Evolutionary conservation across 2,329 filamentous ascomycete genomes (phyloP).

Genomic region (Colletotrichum higginsianum): DNA sequence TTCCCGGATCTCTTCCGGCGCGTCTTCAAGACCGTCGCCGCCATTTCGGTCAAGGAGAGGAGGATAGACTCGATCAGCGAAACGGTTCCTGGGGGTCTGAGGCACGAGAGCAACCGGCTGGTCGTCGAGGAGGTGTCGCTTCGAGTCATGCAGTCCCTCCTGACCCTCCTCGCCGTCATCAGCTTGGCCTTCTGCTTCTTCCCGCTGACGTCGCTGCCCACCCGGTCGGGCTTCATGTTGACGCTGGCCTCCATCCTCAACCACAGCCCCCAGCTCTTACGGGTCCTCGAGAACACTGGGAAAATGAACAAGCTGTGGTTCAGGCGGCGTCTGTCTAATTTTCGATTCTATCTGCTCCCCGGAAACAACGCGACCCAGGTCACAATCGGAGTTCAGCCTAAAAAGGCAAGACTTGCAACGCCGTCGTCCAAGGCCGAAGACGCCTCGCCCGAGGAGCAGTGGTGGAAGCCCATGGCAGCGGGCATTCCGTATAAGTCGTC

Average conservation of each 20-base stretch:
- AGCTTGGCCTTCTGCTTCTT: neutral
- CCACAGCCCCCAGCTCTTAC: neutral
- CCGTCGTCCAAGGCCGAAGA: neutral
- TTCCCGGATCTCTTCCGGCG: neutral
- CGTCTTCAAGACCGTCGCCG: neutral
- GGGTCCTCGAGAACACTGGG: neutral
- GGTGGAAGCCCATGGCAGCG: constrained; percentile 4
- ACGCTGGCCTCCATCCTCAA: neutral
- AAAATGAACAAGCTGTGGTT: neutral
- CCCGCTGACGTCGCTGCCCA: neutral
- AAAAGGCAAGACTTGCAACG: neutral
- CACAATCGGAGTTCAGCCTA: neutral
- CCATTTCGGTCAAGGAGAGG: neutral
- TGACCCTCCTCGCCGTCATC: neutral
- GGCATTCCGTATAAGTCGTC: neutral
- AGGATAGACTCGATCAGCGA: neutral
- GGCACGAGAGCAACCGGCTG: neutral
- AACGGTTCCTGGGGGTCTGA: neutral
- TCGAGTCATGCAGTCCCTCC: neutral
- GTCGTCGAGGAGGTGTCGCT: neutral
- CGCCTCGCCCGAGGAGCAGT: neutral
- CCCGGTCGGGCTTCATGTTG: neutral
- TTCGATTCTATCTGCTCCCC: neutral
- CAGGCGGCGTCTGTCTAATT: neutral
- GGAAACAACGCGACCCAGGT: neutral